phyloP scores from a whole-genome alignment of 352 stramenopile species.

The Phytophthora podocarpi region DNA sequence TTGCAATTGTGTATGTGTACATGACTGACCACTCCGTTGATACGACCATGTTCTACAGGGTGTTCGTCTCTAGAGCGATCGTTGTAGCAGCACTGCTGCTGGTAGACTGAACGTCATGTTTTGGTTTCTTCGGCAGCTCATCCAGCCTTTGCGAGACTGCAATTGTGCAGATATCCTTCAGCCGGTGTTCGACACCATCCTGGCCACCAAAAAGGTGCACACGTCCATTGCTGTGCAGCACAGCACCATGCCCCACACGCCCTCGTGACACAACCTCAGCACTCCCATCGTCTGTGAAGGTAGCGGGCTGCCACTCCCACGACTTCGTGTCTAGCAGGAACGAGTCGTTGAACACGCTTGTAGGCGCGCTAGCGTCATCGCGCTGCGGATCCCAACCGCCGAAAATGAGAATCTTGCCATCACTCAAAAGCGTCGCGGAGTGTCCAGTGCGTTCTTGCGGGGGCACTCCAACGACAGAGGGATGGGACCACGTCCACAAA shows the following conservation, averaged over 20 bases:
- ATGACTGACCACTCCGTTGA: background rate
- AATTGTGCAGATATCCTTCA: conserved; percentile 83
- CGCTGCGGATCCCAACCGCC: conserved; percentile 94
- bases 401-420: conserved; percentile 90
- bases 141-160: conserved; percentile 30
- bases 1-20: conserved; percentile 20
- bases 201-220: conserved; percentile 91
- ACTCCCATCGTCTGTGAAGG: conserved; percentile 34
- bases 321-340: conserved; percentile 92
- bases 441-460: conserved; percentile 90
- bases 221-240: conserved; percentile 66
- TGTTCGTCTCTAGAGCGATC: conserved; percentile 15
- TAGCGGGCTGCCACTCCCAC: conserved; percentile 89
- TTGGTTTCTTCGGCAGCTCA: background rate
- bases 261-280: conserved; percentile 31
- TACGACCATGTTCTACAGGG: conserved; percentile 1
- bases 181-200: conserved; percentile 74
- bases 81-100: background rate
- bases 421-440: conserved; percentile 86
- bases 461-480: conserved; percentile 68
- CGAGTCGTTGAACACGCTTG: conserved; percentile 85
- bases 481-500: conserved; percentile 90
- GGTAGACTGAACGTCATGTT: background rate
- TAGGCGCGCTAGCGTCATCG: conserved; percentile 43
- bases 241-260: conserved; percentile 87